Conservation (phyloP, 805 yeast genomes). For the Candida adriatica region DNA sequence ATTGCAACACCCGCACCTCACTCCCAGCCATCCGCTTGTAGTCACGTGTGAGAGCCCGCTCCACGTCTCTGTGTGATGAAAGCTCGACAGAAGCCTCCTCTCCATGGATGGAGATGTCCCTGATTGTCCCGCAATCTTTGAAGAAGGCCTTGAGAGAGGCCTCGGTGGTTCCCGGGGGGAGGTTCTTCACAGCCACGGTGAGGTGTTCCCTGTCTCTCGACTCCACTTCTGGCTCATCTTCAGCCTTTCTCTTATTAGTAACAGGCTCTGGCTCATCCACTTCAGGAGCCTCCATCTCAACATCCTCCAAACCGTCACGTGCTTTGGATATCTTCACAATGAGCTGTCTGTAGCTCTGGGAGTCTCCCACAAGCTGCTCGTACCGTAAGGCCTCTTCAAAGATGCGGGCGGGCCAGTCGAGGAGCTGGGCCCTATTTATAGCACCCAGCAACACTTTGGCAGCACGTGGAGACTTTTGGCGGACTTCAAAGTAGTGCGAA, state of each 20-base stretch:
- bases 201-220: constrained; percentile 52
- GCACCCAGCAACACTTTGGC: constrained; percentile 28
- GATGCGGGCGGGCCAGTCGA: constrained; percentile 48
- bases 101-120: constrained; percentile 26
- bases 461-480: constrained; percentile 24
- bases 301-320: constrained; percentile 7
- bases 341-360: constrained; percentile 19
- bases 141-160: constrained; percentile 37
- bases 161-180: constrained; percentile 37
- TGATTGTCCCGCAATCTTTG: constrained; percentile 53
- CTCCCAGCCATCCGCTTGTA: constrained; percentile 38
- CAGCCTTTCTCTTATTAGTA: constrained; percentile 9
- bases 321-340: constrained; percentile 23
- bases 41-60: constrained; percentile 56
- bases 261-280: constrained; percentile 1
- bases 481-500: constrained; percentile 33
- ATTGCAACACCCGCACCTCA: constrained; percentile 38
- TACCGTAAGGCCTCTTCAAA: constrained; percentile 37
- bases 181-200: constrained; percentile 45
- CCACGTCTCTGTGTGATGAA: constrained; percentile 35
- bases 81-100: constrained; percentile 56
- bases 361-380: constrained; percentile 30
- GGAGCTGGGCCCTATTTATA: constrained; percentile 15
- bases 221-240: constrained; percentile 3
- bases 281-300: constrained; percentile 9